Evolutionary conservation across 257 asterid species (phyloP).

Genomic region (Solanum raphanifolium): DNA sequence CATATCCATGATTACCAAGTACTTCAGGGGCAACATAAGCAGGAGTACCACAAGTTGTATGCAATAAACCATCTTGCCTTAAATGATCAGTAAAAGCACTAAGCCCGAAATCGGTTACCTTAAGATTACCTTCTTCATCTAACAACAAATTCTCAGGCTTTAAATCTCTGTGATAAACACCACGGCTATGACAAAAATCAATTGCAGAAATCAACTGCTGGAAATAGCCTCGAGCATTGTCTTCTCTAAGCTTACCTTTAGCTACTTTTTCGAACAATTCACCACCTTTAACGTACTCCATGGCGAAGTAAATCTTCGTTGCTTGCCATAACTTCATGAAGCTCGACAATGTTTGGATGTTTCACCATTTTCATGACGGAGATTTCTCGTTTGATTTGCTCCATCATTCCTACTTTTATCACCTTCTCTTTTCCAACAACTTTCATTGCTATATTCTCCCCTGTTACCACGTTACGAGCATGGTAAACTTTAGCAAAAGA

Average conservation of each 20-base stretch:
- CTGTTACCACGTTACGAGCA: conserved; percentile 34
- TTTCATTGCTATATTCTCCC: conserved; percentile 57
- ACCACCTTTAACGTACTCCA: conserved; percentile 69
- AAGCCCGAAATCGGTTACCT: conserved; percentile 62
- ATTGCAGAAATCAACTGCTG: conserved; percentile 63
- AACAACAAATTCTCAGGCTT: conserved; percentile 63
- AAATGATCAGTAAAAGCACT: conserved; percentile 52
- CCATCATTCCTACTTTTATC: conserved; percentile 62
- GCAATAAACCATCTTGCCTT: conserved; percentile 53
- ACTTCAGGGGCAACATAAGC: conserved; percentile 72
- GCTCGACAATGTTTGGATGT: conserved; percentile 61
- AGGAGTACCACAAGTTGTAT: conserved; percentile 71
- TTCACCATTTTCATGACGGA: conserved; percentile 69
- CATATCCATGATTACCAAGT: conserved; percentile 55
- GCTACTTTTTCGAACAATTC: conserved; percentile 46
- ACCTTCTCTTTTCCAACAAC: conserved; percentile 64
- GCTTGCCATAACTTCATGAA: conserved; percentile 68
- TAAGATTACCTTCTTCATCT: conserved; percentile 48
- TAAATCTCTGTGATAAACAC: conserved; percentile 56
- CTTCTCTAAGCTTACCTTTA: conserved; percentile 42
- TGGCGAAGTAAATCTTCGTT: conserved; percentile 54
- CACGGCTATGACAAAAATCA: conserved; percentile 68
- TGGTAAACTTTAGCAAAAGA: conserved; percentile 68
- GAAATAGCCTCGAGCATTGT: conserved; percentile 44
- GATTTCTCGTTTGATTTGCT: conserved; percentile 68